A percentile compares a stretch with the other conserved stretches of the same genome.
Evolutionary conservation across 2,329 filamentous ascomycete species (phyloP).

Genomic region (Apiospora kogelbergensis): DNA sequence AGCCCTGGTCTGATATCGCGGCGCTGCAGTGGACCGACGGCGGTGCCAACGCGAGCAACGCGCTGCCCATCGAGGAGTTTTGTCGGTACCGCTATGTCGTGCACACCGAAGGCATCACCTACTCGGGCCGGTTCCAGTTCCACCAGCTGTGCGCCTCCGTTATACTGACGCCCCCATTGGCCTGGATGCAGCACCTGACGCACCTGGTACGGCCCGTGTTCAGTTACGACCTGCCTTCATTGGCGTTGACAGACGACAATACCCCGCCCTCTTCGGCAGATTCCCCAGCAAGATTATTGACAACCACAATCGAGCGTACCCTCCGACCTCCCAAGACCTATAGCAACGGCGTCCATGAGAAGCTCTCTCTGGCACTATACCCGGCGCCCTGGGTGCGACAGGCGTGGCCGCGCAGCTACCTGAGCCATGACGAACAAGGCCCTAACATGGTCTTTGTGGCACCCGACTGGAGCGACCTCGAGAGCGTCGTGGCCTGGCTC

Average conservation of each 20-base stretch:
- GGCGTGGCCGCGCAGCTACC: constrained; percentile 41
- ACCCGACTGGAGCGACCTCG: constrained; percentile 42
- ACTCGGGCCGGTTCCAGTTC: constrained; percentile 51
- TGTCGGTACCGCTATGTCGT: constrained; percentile 52
- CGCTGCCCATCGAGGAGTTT: constrained; percentile 48
- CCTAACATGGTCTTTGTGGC: constrained; percentile 36
- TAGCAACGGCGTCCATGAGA: constrained; percentile 8
- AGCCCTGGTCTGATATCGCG: constrained; percentile 50
- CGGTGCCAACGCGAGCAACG: constrained; percentile 40
- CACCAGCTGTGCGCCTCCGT: constrained; percentile 51
- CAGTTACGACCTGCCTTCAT: constrained; percentile 30
- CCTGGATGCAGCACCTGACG: constrained; percentile 49
- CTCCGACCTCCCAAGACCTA: neutral
- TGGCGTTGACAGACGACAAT: neutral
- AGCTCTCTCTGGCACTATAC: constrained; percentile 19
- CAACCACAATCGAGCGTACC: constrained; percentile 3
- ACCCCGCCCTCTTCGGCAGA: neutral
- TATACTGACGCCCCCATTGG: constrained; percentile 46
- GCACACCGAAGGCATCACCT: constrained; percentile 54
- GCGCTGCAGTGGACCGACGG: constrained; percentile 35
- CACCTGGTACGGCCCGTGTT: constrained; percentile 47
- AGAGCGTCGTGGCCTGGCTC: constrained; percentile 45
- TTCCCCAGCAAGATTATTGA: too few relatives aligned
- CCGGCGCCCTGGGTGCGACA: constrained; percentile 27
- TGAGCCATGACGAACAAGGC: constrained; percentile 24